These are phyloP conservation scores for Lentinus tigrinus DNA, from an alignment of 768 basidiomycete genomes.

Conservation along the genomic window DNA sequence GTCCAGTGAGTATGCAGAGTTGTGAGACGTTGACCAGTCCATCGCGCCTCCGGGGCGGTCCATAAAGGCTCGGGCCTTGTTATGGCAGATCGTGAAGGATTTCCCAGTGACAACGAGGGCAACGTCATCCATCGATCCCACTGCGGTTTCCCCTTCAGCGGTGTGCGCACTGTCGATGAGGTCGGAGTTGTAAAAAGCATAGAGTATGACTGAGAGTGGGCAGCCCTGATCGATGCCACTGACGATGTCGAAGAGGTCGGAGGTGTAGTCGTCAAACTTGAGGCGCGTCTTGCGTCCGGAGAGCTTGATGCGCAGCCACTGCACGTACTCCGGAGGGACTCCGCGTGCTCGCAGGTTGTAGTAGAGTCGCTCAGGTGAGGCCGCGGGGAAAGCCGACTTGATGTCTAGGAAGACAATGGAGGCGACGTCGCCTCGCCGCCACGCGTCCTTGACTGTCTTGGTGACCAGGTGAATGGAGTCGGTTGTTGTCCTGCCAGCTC, in stretches of 20 bases:
- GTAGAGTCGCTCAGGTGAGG: slow-evolving; percentile 10
- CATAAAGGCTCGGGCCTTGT: slow-evolving; percentile 10
- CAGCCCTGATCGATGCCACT: slow-evolving; percentile 35
- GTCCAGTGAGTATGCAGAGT: slow-evolving; percentile 21
- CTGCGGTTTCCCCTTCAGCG: slow-evolving; percentile 9
- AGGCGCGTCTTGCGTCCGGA: slow-evolving; percentile 18
- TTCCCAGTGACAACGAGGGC: slow-evolving; percentile 1
- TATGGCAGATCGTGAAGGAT: slow-evolving; percentile 2
- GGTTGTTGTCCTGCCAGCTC: slow-evolving; percentile 21
- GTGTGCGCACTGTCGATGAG: slow-evolving; percentile 14
- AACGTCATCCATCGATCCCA: slow-evolving; percentile 20
- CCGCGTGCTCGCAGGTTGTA: slow-evolving; percentile 16
- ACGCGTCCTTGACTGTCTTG: slow-evolving; percentile 23
- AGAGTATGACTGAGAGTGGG: slow-evolving; percentile 30
- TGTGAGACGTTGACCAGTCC: slow-evolving; percentile 30
- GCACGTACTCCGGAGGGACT: slow-evolving; percentile 15
- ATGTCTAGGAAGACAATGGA: slow-evolving; percentile 32
- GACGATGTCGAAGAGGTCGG: slow-evolving; percentile 15
- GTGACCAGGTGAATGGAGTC: slow-evolving; percentile 28
- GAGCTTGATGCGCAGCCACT: slow-evolving; percentile 20
- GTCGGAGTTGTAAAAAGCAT: slow-evolving; percentile 33
- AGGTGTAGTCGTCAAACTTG: slow-evolving; percentile 27
- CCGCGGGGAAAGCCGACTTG: slow-evolving; percentile 33
- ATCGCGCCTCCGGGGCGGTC: slow-evolving; percentile 18
- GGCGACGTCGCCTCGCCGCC: slow-evolving; percentile 26